These are phyloP conservation scores for Botryotinia convoluta DNA, from an alignment of 2,329 filamentous ascomycete genomes.

Conservation along the genomic window DNA sequence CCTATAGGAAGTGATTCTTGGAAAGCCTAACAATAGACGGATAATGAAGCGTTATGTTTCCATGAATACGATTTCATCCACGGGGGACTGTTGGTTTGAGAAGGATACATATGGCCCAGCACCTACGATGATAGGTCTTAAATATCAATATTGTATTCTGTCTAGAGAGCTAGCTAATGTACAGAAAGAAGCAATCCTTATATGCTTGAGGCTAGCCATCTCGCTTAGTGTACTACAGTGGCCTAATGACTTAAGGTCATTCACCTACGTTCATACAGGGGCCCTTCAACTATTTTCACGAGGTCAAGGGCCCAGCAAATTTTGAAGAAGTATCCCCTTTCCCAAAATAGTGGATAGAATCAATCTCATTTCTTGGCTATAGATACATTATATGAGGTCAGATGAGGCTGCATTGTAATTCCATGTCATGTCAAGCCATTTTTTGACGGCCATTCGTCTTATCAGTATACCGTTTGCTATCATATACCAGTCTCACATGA, in stretches of 20 bases:
- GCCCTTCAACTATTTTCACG: rapidly evolving
- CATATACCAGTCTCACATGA: neutral
- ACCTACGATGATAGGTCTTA: too few species aligned
- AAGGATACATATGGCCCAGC: too few species aligned
- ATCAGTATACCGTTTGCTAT: neutral
- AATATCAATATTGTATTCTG: too few species aligned
- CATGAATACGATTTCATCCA: neutral
- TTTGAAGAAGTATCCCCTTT: neutral
- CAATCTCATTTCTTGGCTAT: neutral
- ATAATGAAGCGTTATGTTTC: too few species aligned
- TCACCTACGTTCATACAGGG: too few species aligned
- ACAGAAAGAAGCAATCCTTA: too few species aligned
- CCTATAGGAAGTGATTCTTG: neutral
- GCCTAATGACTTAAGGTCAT: too few species aligned
- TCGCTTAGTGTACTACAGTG: too few species aligned
- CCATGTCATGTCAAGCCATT: neutral
- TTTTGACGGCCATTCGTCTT: neutral
- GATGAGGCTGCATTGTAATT: neutral
- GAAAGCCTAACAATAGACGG: neutral
- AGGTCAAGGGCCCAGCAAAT: neutral
- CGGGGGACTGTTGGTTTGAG: too few species aligned
- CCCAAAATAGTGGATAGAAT: neutral
- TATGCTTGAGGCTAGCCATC: too few species aligned
- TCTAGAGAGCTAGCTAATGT: too few species aligned
- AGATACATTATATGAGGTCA: neutral